A percentile compares a stretch with the other conserved stretches of the same genome.
phyloP scores from a whole-genome alignment of 1,284 basidiomycete species.

The Cerioporus squamosus region DNA sequence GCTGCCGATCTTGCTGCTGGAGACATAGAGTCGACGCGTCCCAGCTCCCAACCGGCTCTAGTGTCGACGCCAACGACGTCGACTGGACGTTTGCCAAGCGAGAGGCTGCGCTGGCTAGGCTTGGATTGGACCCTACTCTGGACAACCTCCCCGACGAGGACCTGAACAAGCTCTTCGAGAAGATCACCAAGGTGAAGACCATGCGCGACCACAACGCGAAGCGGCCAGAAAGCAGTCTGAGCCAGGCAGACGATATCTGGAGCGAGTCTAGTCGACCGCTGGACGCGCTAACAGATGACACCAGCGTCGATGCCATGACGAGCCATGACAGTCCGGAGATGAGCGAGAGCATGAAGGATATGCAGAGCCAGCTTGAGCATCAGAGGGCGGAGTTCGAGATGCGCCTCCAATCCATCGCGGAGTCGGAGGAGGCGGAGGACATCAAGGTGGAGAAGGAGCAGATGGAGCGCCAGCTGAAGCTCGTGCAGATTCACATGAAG shows the following conservation, averaged over 20 bases:
- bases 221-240: conserved; percentile 84
- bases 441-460: conserved; percentile 88
- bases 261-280: conserved; percentile 78
- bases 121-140: conserved; percentile 85
- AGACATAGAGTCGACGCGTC: conserved; percentile 61
- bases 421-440: conserved; percentile 80
- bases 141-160: conserved; percentile 93
- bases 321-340: conserved; percentile 72
- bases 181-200: conserved; percentile 90
- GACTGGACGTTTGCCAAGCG: conserved; percentile 95
- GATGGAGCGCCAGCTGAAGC: conserved; percentile 85
- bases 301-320: conserved; percentile 72
- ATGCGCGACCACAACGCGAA: conserved; percentile 79
- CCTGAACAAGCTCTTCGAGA: conserved; percentile 91
- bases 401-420: conserved; percentile 74
- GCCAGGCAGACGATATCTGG: conserved; percentile 85
- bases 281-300: conserved; percentile 82
- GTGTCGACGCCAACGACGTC: conserved; percentile 72
- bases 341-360: conserved; percentile 66
- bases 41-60: conserved; percentile 75
- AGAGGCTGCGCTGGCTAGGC: conserved; percentile 86
- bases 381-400: conserved; percentile 57
- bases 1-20: conserved; percentile 63
- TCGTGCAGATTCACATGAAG: conserved; percentile 84
- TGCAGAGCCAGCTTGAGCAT: conserved; percentile 67